These are phyloP conservation scores for Arthrobotrys sinensis DNA, from an alignment of 2,329 filamentous ascomycete genomes.

Conservation along the genomic window DNA sequence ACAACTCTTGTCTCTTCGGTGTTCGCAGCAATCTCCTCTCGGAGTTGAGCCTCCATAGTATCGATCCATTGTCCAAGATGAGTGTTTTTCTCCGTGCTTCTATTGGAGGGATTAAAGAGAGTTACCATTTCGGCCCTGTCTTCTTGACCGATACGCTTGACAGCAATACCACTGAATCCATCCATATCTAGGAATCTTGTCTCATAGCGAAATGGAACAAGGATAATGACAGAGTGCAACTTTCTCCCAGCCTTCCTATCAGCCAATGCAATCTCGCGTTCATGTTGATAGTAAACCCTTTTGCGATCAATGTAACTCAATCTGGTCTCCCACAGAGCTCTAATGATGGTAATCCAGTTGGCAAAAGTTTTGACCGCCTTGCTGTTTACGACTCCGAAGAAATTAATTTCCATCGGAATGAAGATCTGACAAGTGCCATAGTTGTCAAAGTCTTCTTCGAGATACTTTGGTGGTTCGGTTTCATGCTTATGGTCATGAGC, in stretches of 20 bases:
- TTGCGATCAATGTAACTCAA: background rate
- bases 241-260: background rate
- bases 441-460: slow-evolving; percentile 26
- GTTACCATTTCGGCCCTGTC: background rate
- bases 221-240: background rate
- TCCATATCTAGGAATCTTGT: slow-evolving; percentile 1
- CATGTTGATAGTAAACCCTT: slow-evolving; percentile 3
- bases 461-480: slow-evolving; percentile 17
- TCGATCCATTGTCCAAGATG: slow-evolving; percentile 17
- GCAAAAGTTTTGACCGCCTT: background rate
- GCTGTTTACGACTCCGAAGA: background rate
- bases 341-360: slow-evolving; percentile 9
- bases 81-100: background rate
- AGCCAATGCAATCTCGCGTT: slow-evolving; percentile 7
- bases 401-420: slow-evolving; percentile 24
- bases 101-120: background rate
- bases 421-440: slow-evolving; percentile 16
- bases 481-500: background rate
- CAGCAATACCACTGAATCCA: background rate
- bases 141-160: slow-evolving; percentile 6
- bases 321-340: background rate
- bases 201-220: slow-evolving; percentile 22
- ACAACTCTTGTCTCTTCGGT: background rate
- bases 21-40: background rate
- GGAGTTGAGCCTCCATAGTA: slow-evolving; percentile 6